Percentiles rank a stretch among this genome's conserved stretches.
phyloP scores from a whole-genome alignment of 2,329 filamentous ascomycete species.

The Teratosphaeria gauchensis region DNA sequence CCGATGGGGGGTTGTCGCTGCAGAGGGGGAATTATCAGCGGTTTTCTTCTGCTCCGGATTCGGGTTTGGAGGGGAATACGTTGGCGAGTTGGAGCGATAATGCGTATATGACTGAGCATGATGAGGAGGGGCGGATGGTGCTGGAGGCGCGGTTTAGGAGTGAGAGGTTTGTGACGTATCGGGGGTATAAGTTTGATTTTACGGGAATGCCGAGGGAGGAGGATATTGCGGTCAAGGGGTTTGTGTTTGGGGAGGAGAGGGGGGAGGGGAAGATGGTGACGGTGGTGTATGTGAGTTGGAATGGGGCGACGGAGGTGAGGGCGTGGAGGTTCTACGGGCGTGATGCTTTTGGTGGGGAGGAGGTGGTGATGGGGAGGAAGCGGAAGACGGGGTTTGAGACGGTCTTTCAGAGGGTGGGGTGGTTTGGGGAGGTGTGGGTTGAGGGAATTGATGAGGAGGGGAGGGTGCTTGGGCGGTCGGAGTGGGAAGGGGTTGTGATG shows the following conservation, averaged over 20 bases:
- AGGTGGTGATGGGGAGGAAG: neutral
- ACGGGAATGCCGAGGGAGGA: neutral
- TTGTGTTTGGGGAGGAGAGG: neutral
- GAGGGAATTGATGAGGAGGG: neutral
- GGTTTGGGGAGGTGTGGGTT: neutral
- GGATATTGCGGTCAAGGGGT: neutral
- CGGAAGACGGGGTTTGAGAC: neutral
- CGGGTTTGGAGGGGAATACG: neutral
- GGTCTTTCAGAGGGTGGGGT: neutral
- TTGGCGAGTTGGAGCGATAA: neutral
- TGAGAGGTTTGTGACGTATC: neutral
- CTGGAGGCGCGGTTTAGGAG: neutral
- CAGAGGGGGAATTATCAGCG: neutral
- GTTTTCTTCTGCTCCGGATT: neutral
- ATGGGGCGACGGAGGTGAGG: slow-evolving; percentile 1
- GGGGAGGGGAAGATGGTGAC: neutral
- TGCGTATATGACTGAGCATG: neutral
- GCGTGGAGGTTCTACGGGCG: neutral
- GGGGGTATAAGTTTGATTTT: neutral
- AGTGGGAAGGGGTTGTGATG: neutral
- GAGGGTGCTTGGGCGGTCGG: neutral
- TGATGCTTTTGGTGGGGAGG: neutral
- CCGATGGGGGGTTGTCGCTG: neutral
- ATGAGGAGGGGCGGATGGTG: neutral
- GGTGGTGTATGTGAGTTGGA: slow-evolving; percentile 2